Conservation (phyloP, 805 yeast genomes). For the Scheffersomyces amazonensis region DNA sequence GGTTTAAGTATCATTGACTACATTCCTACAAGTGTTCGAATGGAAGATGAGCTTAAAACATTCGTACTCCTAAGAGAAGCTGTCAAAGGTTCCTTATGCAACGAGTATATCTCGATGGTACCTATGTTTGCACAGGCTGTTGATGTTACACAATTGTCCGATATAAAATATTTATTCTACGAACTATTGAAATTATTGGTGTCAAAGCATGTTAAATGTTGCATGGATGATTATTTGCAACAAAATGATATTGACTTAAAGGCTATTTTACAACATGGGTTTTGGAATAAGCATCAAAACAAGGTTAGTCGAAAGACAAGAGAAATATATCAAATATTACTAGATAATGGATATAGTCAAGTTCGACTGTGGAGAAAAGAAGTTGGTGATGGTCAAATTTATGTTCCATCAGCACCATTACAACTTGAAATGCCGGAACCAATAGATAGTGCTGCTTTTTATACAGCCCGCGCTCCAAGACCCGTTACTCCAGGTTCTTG, state of each 20-base stretch:
- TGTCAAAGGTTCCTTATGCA: slow-evolving; percentile 16
- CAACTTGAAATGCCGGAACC: background rate
- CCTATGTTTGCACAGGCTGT: slow-evolving; percentile 36
- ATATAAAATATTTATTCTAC: slow-evolving; percentile 21
- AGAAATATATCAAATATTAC: slow-evolving; percentile 10
- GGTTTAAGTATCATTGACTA: slow-evolving; percentile 15
- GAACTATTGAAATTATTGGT: slow-evolving; percentile 19
- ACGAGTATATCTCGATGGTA: slow-evolving; percentile 27
- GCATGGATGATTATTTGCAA: slow-evolving; percentile 28
- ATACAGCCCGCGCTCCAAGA: slow-evolving; percentile 1
- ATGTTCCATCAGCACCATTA: slow-evolving; percentile 3
- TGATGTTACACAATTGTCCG: slow-evolving; percentile 14
- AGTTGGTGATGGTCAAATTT: slow-evolving; percentile 9
- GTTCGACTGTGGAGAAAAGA: slow-evolving; percentile 11
- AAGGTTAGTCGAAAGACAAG: slow-evolving; percentile 18
- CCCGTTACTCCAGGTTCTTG: slow-evolving; percentile 16
- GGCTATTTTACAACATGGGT: slow-evolving; percentile 30
- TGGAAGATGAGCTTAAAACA: slow-evolving; percentile 11
- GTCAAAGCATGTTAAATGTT: slow-evolving; percentile 26
- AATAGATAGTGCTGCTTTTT: background rate
- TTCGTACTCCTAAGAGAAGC: slow-evolving; percentile 12
- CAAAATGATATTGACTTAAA: slow-evolving; percentile 22
- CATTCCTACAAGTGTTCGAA: background rate
- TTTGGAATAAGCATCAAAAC: slow-evolving; percentile 23
- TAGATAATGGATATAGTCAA: slow-evolving; percentile 4